phyloP scores from a whole-genome alignment of 495 filamentous ascomycete species.

The Parachaetomium inaequale region DNA sequence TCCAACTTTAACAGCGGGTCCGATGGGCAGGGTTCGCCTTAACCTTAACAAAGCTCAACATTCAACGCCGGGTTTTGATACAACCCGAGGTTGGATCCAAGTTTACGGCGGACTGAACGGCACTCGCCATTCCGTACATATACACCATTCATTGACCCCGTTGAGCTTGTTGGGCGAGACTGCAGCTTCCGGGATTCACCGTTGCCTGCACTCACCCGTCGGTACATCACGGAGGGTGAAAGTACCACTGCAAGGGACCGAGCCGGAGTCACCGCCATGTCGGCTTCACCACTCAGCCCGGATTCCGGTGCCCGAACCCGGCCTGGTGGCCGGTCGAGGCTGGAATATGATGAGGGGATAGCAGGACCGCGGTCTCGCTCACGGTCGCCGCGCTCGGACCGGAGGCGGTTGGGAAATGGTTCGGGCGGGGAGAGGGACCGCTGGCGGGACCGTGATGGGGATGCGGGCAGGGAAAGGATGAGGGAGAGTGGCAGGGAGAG shows the following conservation, averaged over 20 bases:
- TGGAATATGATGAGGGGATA: neutral
- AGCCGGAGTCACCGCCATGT: no score
- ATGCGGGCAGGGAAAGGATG: neutral
- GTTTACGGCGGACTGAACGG: neutral
- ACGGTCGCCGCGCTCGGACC: conserved; percentile 2
- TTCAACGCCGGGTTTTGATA: neutral
- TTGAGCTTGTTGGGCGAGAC: no score
- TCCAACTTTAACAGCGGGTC: neutral
- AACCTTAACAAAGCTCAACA: neutral
- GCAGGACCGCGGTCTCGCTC: neutral
- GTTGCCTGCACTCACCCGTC: no score
- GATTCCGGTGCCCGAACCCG: neutral
- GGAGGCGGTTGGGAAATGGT: neutral
- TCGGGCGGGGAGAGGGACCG: conserved; percentile 2
- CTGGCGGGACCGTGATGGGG: conserved; percentile 1
- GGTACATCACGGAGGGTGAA: no score
- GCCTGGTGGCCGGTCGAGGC: neutral
- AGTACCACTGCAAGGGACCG: no score
- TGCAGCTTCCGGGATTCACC: no score
- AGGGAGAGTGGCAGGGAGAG: conserved; percentile 11
- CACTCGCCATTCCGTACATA: neutral
- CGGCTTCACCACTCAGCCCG: neutral
- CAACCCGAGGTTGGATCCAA: neutral
- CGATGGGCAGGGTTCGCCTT: neutral
- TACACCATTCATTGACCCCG: no score